These are phyloP conservation scores for Aurantiochytrium sp. DNA, from an alignment of 108 stramenopile species.

Conservation along the genomic window DNA sequence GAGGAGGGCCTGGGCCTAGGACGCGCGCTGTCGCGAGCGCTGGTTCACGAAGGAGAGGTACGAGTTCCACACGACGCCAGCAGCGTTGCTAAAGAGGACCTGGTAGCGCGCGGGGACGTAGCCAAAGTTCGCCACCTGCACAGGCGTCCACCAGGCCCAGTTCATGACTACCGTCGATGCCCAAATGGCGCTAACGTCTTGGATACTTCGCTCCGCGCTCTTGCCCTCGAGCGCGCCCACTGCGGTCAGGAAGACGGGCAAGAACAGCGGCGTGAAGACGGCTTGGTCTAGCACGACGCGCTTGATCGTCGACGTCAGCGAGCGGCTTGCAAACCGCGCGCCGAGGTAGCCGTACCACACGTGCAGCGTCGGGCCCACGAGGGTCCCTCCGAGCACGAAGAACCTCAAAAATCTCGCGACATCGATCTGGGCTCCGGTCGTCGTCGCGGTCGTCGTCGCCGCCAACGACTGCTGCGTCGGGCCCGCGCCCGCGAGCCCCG, in stretches of 20 bases:
- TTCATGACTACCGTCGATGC: neutral
- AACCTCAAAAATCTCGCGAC: neutral
- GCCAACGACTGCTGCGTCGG: no score
- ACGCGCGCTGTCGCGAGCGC: neutral
- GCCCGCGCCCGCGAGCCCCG: no score
- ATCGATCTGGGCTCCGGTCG: no score
- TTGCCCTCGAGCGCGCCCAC: neutral
- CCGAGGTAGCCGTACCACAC: slow-evolving; percentile 27
- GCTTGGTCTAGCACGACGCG: neutral
- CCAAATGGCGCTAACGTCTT: neutral
- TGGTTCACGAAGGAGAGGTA: neutral
- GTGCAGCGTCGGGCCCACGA: neutral
- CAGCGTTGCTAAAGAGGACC: slow-evolving; percentile 7
- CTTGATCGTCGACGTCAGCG: neutral
- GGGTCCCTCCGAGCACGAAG: neutral
- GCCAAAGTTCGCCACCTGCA: slow-evolving; percentile 18
- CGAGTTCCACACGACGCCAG: slow-evolving; percentile 21
- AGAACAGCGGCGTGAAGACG: neutral
- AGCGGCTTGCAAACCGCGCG: neutral
- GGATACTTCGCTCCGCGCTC: neutral
- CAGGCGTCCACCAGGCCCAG: slow-evolving; percentile 4
- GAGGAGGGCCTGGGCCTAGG: no score
- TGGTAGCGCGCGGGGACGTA: neutral
- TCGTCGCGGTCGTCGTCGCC: no score
- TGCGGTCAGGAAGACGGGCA: neutral